phyloP scores from a whole-genome alignment of 495 filamentous ascomycete species.

The Tuber umbilicatum region DNA sequence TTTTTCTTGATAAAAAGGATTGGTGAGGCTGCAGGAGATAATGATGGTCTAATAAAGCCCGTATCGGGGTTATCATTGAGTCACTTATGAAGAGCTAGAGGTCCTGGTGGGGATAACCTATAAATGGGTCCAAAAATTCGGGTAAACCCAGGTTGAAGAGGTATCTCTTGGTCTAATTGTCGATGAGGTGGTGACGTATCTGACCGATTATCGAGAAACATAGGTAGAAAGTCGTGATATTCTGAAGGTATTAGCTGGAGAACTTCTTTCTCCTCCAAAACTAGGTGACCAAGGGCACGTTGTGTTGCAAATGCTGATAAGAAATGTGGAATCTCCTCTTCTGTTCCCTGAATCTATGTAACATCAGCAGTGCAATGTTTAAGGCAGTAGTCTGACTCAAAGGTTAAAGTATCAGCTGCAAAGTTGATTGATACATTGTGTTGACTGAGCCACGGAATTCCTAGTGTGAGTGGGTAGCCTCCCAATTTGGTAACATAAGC shows the following conservation, averaged over 20 bases:
- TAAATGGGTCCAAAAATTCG: constrained; percentile 13
- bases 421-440: no score
- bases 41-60: constrained; percentile 1
- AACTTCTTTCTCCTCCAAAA: neutral
- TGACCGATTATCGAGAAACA: neutral
- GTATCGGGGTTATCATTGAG: constrained; percentile 11
- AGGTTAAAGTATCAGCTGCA: no score
- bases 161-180: constrained; percentile 13
- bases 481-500: neutral
- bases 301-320: no score
- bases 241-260: neutral
- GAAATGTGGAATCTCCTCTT: no score
- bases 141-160: constrained; percentile 9
- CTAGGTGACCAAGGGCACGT: no score
- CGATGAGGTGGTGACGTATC: constrained; percentile 2
- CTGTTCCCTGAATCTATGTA: neutral
- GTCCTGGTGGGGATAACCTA: neutral
- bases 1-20: constrained; percentile 15
- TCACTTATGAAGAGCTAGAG: constrained; percentile 3
- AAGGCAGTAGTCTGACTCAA: no score
- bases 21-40: constrained; percentile 7
- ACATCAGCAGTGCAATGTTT: neutral
- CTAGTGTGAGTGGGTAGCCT: neutral
- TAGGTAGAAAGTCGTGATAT: constrained; percentile 9
- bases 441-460: no score